Base-by-base conservation (phyloP, 257 asterid genomes). In the Capsicum baccatum region DNA sequence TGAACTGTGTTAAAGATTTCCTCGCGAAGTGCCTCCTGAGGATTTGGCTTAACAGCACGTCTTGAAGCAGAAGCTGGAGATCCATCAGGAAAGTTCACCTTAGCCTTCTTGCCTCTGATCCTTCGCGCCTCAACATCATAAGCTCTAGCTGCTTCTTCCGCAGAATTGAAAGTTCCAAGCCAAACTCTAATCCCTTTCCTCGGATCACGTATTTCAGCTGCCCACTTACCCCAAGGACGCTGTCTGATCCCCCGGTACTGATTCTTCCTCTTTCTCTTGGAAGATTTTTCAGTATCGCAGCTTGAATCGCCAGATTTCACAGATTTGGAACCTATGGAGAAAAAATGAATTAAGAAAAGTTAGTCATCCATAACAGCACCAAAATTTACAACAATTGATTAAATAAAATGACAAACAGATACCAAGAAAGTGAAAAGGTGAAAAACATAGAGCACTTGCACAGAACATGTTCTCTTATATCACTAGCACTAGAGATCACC, bases 221-320 rank as follows among this genome's bases (percentile, higher is more conserved):
- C 99, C 99, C 99, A 97, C 88, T 95, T 97, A 26, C 99, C 99
- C 99, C 99, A 97, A 11, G 99, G 99, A 12, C 99, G 97, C 78
- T 97, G 99, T 68, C 99, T 90, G 85, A 97, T 97, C 47, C 99
- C 99, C 86, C 99, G 86, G 78, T 94, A 97, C 81, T 95, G 99
- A 86, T 94, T 97, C 91, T 93, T 97, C 93, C 99, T 93, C 92
- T 95, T 97, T 84, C 97, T 90, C 83, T 93, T 97, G 6, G 94
- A 91, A 83, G 94, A 89, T 86, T 91, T 94, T 3, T 89, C 97
- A 88, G 87, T 67, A 55, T 94, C 94, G 76, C 89, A 92, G 48
- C 88, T 92, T 58, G 94, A 90, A 83, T 91, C 94, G 52, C 73
- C 48, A 73, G 86, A 15, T 21, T 89, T 92, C 8, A 64, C 84